Evolutionary conservation across 2,329 filamentous ascomycete species (phyloP).

Genomic region (Cordyceps javanica): DNA sequence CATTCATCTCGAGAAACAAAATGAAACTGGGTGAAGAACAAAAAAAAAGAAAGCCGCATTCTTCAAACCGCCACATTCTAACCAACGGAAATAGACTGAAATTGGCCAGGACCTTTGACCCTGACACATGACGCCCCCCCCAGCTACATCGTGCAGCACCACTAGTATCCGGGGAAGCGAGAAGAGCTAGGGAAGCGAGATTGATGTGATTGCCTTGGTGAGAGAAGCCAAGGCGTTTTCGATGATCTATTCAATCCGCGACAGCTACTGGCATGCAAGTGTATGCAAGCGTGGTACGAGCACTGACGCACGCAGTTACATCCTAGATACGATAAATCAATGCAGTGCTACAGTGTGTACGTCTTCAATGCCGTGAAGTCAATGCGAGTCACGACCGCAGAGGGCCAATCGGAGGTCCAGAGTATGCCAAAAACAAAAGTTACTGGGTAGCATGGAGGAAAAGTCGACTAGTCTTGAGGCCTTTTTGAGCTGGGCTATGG

Average conservation of each 20-base stretch:
- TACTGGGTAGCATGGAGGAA: neutral
- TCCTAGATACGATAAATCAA: neutral
- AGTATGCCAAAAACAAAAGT: neutral
- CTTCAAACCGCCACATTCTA: neutral
- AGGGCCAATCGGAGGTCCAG: neutral
- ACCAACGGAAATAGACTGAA: neutral
- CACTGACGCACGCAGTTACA: neutral
- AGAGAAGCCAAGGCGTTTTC: no score
- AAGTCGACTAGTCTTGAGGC: no score
- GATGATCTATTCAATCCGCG: no score
- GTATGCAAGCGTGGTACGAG: neutral
- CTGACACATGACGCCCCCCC: neutral
- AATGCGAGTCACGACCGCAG: neutral
- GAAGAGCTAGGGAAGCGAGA: neutral
- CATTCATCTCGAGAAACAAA: neutral
- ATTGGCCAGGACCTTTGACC: neutral
- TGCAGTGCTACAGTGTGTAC: neutral
- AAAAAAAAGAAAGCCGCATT: neutral
- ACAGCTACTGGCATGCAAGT: no score
- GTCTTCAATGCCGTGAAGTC: neutral
- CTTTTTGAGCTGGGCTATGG: no score
- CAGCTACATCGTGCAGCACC: neutral
- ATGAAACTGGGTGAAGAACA: neutral
- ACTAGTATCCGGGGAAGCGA: neutral
- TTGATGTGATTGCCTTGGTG: no score